Evolutionary conservation across 2,329 filamentous ascomycete genomes (phyloP), one percentile per base, ranked within the genome.

Genomic region (Fusarium sp.): DNA sequence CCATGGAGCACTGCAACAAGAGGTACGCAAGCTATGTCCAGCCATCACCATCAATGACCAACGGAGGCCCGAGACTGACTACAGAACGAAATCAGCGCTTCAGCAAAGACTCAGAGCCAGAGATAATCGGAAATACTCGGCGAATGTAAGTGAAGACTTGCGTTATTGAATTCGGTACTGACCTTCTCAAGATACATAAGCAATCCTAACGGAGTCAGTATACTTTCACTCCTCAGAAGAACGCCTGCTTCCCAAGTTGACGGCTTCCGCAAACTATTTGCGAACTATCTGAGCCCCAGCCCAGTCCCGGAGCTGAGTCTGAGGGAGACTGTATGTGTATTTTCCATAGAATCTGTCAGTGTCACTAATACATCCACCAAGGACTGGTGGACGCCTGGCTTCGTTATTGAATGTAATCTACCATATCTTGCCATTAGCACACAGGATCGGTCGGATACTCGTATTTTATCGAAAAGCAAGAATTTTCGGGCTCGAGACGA

Each of bases 281-380:
- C 41, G 41, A 24, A 42, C 41, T 42, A 42, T 0, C 0, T 42
- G 0, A 42, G 41, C 0, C n/a, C 15, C 0, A 42, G n/a, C n/a
- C n/a, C 41, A 42, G 41, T 42, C 6, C n/a, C 41, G 0, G n/a
- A 24, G 41, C 41, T 42, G 15, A 42, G n/a, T 7, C 4, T 24
- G 10, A 24, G n/a, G n/a, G 41, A 42, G 4, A 24, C 41, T 6
- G 41, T 42, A 8, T 1, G 41, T 8, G 1, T 10, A 42, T 12
- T 18, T 0, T 0, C n/a, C 39, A 0, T 42, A 0, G 10, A 1
- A 0, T 7, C 39, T 24, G 3, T 24, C 39, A 18, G 6, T 42
- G 3, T 24, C 15, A 42, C 39, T 42, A 24, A 24, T 4, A 18
- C 15, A 8, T 18, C 0, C 0, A 4, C n/a, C 1, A 18, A 42